phyloP scores from a whole-genome alignment of 2,329 filamentous ascomycete species.

The Anthostomella pinea region DNA sequence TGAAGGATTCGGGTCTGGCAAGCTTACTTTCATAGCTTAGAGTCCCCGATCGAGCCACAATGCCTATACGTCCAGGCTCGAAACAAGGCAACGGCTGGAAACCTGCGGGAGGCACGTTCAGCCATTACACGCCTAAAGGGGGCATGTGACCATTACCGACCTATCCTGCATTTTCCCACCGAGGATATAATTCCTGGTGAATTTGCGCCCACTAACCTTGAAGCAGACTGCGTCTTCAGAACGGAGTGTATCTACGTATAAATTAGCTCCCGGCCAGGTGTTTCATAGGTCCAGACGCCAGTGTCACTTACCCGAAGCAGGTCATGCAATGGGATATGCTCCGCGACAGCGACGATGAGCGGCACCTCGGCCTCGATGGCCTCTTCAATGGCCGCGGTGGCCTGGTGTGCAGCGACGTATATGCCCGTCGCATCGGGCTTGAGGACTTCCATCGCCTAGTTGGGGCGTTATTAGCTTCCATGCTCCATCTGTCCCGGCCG shows the following conservation, averaged over 20 bases:
- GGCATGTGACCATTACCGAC: constrained; percentile 8
- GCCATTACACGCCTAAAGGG: background rate
- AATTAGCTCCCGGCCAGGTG: constrained; percentile 3
- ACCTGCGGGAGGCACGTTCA: constrained; percentile 36
- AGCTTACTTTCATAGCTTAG: constrained; percentile 62
- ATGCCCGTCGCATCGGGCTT: constrained; percentile 77
- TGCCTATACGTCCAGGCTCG: constrained; percentile 63
- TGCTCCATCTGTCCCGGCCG: constrained; percentile 1
- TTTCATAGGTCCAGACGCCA: background rate
- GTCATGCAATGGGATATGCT: constrained; percentile 73
- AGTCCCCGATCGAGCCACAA: constrained; percentile 72
- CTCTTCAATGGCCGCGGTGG: constrained; percentile 71
- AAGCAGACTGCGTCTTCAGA: constrained; percentile 65
- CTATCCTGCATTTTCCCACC: constrained; percentile 56
- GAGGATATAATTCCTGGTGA: constrained; percentile 73
- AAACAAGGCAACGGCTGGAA: constrained; percentile 77
- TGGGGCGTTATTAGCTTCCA: background rate
- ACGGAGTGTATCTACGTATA: constrained; percentile 60
- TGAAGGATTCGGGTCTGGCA: background rate
- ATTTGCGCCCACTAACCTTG: constrained; percentile 68
- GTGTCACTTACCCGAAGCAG: constrained; percentile 56
- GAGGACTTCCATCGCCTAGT: constrained; percentile 62
- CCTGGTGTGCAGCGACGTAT: constrained; percentile 74
- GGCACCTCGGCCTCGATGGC: constrained; percentile 75
- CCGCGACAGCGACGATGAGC: constrained; percentile 71